Conservation (phyloP, 2,329 filamentous ascomycete species). For the Colletotrichum filicis region DNA sequence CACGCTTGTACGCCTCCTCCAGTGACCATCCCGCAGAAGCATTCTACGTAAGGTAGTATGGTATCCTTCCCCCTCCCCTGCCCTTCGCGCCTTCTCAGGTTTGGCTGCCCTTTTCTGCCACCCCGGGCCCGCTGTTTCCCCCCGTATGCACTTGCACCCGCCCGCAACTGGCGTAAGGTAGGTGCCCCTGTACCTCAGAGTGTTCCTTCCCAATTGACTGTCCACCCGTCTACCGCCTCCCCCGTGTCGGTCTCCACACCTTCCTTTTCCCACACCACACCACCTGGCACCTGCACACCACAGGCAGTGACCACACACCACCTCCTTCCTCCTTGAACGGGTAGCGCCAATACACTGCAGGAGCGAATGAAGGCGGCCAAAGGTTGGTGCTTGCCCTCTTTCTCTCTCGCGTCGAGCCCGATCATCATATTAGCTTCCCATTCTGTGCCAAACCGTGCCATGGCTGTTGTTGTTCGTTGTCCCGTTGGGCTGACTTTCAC, state of each 20-base stretch:
- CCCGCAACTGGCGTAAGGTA: neutral
- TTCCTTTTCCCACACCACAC: neutral
- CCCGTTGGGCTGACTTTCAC: constrained; percentile 18
- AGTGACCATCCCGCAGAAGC: neutral
- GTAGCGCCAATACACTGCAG: constrained; percentile 19
- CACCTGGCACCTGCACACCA: neutral
- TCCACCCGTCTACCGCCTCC: neutral
- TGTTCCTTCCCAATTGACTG: neutral
- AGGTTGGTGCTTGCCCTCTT: constrained; percentile 31
- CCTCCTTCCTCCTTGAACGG: constrained; percentile 7
- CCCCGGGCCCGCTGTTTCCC: neutral
- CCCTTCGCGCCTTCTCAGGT: no score
- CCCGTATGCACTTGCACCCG: neutral
- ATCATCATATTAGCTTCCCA: constrained; percentile 33
- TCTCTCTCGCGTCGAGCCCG: constrained; percentile 29
- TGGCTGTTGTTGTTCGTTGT: constrained; percentile 15
- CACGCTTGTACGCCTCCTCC: neutral
- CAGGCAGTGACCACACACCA: constrained; percentile 3
- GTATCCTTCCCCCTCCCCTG: neutral
- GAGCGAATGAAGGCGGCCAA: constrained; percentile 19
- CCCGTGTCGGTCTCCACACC: neutral
- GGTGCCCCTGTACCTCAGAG: neutral
- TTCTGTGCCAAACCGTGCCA: constrained; percentile 25
- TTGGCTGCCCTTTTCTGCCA: neutral
- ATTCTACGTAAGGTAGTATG: neutral